Evolutionary conservation across 169 alveolate species (phyloP), one percentile per base, ranked within the genome.

Genomic region (Plasmodium reichenowi): DNA sequence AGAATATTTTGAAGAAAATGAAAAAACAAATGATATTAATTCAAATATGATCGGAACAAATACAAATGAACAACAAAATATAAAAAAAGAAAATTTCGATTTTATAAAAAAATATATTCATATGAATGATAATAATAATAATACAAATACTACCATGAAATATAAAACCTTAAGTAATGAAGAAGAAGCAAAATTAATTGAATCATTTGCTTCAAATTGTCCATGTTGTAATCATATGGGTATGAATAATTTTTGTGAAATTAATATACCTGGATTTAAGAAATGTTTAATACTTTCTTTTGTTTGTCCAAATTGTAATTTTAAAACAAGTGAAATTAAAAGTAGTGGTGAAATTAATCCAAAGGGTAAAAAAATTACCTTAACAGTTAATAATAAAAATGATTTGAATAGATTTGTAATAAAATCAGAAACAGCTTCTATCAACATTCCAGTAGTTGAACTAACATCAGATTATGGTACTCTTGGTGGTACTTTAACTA

Each of bases 261-360:
- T 98, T 38, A 92, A 97, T 54, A 97, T 98, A 70, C 99, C 99
- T 10, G 99, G 99, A 80, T 98, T 98, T 90, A 97, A 98, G 75
- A 97, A 96, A 71, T 96, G 98, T 58, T 93, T 97, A 66, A 97
- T 98, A 20, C 96, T 97, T 97, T 96, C 99, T 32, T 98, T 98
- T 90, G 95, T 94, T 62, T 98, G 99, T 70, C 98, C 95, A 26
- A 85, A 56, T 68, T 98, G 99, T 89, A 99, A 99, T 22, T 95
- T 96, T 43, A 97, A 97, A 87, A 95, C 98, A 13, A 97, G 98
- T 58, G 99, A 97, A 86, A 96, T 98, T 20, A 98, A 98, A 90
- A 97, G 99, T 2, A 98, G 99, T 24, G 99, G 99, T 2, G 99
- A 98, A 48, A 96, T 97, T 70, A 95, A 98, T 68, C 98, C 96